These are phyloP conservation scores for Clarireedia monteithiana DNA, from an alignment of 2,329 filamentous ascomycete species.

Conservation along the genomic window DNA sequence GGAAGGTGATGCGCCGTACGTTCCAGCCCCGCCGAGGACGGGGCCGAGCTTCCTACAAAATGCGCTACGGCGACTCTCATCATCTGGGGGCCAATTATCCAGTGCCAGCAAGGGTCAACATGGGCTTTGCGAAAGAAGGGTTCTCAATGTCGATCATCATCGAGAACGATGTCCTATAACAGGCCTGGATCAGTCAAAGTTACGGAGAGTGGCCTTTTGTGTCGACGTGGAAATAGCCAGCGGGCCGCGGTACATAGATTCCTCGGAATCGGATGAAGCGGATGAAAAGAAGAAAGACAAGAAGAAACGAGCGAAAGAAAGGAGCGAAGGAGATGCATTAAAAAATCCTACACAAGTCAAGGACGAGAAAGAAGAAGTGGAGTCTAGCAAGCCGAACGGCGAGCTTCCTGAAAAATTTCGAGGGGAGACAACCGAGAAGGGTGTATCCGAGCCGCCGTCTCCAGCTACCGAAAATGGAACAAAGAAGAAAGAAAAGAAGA, in stretches of 20 bases:
- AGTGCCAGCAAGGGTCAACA: constrained; percentile 45
- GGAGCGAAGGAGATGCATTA: constrained; percentile 65
- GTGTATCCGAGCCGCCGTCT: neutral
- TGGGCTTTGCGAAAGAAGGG: constrained; percentile 67
- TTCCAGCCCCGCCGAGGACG: constrained; percentile 64
- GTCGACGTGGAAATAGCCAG: constrained; percentile 97
- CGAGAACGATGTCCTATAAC: constrained; percentile 72
- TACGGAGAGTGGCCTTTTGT: constrained; percentile 86
- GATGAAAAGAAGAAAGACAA: constrained; percentile 47
- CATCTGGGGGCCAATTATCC: constrained; percentile 36
- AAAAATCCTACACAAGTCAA: constrained; percentile 57
- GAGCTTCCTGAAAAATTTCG: constrained; percentile 34
- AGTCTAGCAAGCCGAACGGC: constrained; percentile 29
- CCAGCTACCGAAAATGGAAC: constrained; percentile 34
- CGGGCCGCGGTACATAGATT: constrained; percentile 68
- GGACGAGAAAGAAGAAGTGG: constrained; percentile 45
- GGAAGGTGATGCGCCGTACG: constrained; percentile 57
- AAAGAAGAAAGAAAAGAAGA: constrained; percentile 93
- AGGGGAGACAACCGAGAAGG: constrained; percentile 27
- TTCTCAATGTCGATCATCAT: constrained; percentile 78
- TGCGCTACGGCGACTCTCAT: constrained; percentile 73
- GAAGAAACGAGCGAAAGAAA: constrained; percentile 57
- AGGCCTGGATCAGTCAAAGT: constrained; percentile 71
- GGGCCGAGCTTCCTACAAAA: constrained; percentile 70
- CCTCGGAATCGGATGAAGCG: constrained; percentile 47